A percentile compares a stretch with the other conserved stretches of the same genome.
These are phyloP conservation scores for Kwoniella europaea DNA, from an alignment of 768 basidiomycete genomes.

Conservation along the genomic window DNA sequence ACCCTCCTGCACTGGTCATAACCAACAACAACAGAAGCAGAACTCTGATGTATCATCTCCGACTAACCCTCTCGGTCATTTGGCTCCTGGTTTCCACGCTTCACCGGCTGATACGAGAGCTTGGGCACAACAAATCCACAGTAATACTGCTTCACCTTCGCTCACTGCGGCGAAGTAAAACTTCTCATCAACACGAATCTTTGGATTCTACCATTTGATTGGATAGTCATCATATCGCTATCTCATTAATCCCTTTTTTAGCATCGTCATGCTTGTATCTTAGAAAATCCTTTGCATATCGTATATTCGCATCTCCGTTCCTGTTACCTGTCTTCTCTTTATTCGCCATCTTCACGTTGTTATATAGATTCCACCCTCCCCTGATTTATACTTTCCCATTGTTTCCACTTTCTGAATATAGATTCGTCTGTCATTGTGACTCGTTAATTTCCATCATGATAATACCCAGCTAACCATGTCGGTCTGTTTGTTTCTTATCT, in stretches of 20 bases:
- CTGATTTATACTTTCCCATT: constrained; percentile 1
- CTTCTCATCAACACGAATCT: no score
- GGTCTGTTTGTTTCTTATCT: not conserved
- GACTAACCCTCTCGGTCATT: not conserved
- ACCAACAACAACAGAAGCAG: not conserved
- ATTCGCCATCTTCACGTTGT: constrained; percentile 1
- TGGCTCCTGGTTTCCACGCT: constrained; percentile 8
- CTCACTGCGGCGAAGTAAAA: constrained; percentile 9
- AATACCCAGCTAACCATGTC: not conserved
- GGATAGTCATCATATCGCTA: not conserved
- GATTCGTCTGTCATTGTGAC: not conserved
- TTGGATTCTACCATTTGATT: no score
- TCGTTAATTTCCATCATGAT: constrained; percentile 2
- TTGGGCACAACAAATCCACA: constrained; percentile 13
- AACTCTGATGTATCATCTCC: not conserved
- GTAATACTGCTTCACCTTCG: constrained; percentile 14
- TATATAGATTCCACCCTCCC: not conserved
- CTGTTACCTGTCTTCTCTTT: not conserved
- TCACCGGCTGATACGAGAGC: constrained; percentile 6
- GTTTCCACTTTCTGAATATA: constrained; percentile 4
- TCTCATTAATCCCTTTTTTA: not conserved
- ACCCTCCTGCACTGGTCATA: not conserved
- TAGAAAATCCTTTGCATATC: not conserved
- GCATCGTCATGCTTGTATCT: not conserved
- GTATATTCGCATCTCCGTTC: not conserved